phyloP scores from a whole-genome alignment of 2,329 filamentous ascomycete genomes.

The Diaporthe ilicicola region DNA sequence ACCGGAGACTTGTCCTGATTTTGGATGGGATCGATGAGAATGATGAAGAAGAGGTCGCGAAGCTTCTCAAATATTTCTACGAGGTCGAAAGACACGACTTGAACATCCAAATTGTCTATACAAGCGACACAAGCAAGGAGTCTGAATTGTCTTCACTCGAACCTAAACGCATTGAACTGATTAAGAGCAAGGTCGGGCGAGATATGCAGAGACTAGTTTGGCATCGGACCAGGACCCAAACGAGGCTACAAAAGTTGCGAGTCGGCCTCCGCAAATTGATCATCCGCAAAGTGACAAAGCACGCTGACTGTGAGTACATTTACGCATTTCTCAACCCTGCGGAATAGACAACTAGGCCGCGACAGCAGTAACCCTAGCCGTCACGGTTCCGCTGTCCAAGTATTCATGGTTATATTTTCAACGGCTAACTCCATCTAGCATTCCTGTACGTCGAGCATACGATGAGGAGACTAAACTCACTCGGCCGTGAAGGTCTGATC shows the following conservation, averaged over 20 bases:
- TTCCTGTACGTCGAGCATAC: conserved; percentile 25
- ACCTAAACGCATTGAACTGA: not conserved
- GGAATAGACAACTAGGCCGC: no score
- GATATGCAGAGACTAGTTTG: not conserved
- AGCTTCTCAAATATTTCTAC: no score
- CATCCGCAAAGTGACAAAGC: not conserved
- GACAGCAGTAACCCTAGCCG: no score
- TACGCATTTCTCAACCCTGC: no score
- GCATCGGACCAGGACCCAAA: not conserved
- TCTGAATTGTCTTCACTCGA: not conserved
- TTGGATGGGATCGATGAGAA: conserved; percentile 10
- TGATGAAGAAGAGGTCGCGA: no score
- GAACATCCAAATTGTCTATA: not conserved
- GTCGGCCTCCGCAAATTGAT: not conserved
- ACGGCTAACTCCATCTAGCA: not conserved
- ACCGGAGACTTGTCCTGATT: conserved; percentile 6
- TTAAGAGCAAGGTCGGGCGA: not conserved
- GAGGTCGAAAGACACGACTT: not conserved
- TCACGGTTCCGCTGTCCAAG: no score
- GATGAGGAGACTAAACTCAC: conserved; percentile 18
- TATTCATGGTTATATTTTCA: not conserved
- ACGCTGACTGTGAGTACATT: conserved; percentile 23
- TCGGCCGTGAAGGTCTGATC: conserved; percentile 14
- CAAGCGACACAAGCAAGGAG: not conserved
- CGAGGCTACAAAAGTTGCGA: not conserved